Base-by-base conservation (phyloP, 768 basidiomycete species). In the Hygrophorus pudorinus region DNA sequence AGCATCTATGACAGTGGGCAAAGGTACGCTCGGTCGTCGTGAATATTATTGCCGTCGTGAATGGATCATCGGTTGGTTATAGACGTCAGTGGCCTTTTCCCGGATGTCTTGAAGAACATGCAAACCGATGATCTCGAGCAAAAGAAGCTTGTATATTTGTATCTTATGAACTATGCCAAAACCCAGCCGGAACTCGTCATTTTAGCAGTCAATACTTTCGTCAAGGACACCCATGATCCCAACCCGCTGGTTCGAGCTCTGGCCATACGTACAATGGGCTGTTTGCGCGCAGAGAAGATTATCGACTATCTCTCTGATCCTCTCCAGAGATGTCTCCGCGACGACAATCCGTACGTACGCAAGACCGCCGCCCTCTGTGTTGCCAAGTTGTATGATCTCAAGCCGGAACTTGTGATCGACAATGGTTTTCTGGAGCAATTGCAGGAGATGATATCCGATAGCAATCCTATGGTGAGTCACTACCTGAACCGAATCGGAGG, bases 71-170 rank as follows among this genome's bases (percentile, higher is more conserved):
- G 5, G 35, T 29, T 34, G n/a, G 48, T 27, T 39, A 30, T 38
- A 86, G 85, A 90, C 64, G 86, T 91, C 65, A 85, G 84, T 56
- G 92, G 93, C 16, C 78, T 98, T 52, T 97, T 98, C 59, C 93
- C 94, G 6, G 91, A 98, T 65, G 94, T 98, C 24, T 80, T 99
- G 58, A 96, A 96, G 75, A 97, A 97, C 65, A 96, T 92, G 93
- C 94, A 98, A 67, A 98, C 96, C 18, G 94, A 99, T 41, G 94
- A 98, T 62, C 77, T 99, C 43, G 96, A 99, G 63, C 96, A 98
- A 68, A 99, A 98, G 79, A 98, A 99, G 65, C 85, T 99, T 28
- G 96, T 98, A n/a, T 98, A 96, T 57, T 77, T 96, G 17, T 97
- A 97, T 63, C 80, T 99, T 47, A 97, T 98, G 87, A 99, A 99